Evolutionary conservation across 805 yeast species (phyloP), one percentile per base, ranked within the genome.

Genomic region (Candida xyloterini): DNA sequence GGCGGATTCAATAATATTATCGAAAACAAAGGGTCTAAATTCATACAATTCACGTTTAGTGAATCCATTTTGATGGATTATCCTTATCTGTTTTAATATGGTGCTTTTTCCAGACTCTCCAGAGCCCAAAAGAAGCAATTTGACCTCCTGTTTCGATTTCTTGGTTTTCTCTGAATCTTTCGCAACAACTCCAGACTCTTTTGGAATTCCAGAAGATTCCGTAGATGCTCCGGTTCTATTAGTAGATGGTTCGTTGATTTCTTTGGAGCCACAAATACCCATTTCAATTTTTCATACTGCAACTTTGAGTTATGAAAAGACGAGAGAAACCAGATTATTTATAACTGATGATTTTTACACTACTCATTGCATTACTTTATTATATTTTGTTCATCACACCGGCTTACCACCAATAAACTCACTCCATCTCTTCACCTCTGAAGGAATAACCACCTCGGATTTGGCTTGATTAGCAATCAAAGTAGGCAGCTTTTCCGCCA

Each of bases 401-500:
- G 95, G 93, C 73, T 87, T 90, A 38, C 95, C 95, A 43, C 95
- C 96, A 58, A 93, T 78, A 59, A 84, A 93, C 63, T 91, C 97
- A 68, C 95, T 87, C 99, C 99, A 93, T 67, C 97, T 79, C 59
- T 72, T 74, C 38, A 89, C 98, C 69, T 93, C 98, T 15, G 67
- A 57, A 41, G 99, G 98, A 51, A 91, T 76, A 21, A 62, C 66
- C 40, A 81, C 78, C 26, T 52, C 54, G 6, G 44, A 50, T 38
- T 65, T 63, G 30, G 62, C 65, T 24, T 67, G 67, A 42, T 70
- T 73, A 38, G 78, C 76, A 37, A 79, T 65, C 56, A 74, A 73
- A 24, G 54, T 71, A 71, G 51, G 78, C 67, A 51, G 85, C 72
- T 89, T 88, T 40, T 67, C 78, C 51, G 78, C 78, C 68, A 93